These are phyloP conservation scores for Hortaea sp. DNA, from an alignment of 2,329 filamentous ascomycete genomes.

Conservation along the genomic window DNA sequence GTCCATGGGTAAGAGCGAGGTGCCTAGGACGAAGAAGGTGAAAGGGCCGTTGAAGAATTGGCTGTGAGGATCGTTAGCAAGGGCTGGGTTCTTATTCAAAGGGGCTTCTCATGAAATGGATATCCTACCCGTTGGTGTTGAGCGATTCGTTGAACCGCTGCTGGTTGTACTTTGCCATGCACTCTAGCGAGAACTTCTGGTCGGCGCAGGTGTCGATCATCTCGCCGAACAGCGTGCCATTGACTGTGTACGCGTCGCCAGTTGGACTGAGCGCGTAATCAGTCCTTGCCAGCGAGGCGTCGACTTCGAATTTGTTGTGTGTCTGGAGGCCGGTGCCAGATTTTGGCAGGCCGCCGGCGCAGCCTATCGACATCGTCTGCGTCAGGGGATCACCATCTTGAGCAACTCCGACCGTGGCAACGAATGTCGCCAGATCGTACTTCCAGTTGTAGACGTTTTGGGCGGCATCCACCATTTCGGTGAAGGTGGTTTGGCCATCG, in stretches of 20 bases:
- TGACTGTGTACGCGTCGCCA: conserved; percentile 27
- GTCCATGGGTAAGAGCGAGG: conserved; percentile 1
- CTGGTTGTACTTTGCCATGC: conserved; percentile 2
- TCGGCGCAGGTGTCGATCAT: not conserved
- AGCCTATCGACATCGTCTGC: conserved; percentile 31
- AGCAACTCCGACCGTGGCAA: conserved; percentile 27
- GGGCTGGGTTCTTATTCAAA: not conserved
- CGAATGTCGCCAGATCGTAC: conserved; percentile 27
- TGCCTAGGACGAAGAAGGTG: conserved; percentile 2
- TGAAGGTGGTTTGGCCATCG: conserved; percentile 30
- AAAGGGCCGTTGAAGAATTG: conserved; percentile 3
- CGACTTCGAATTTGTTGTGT: conserved; percentile 30
- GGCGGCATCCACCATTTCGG: conserved; percentile 31
- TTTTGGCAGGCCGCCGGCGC: conserved; percentile 20
- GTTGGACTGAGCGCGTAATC: conserved; percentile 23
- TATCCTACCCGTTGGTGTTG: conserved; percentile 1
- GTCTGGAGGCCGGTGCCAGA: conserved; percentile 26
- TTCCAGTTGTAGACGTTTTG: conserved; percentile 34
- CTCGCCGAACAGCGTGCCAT: conserved; percentile 25
- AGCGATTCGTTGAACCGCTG: conserved; percentile 1
- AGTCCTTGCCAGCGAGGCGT: conserved; percentile 27
- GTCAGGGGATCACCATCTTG: conserved; percentile 29
- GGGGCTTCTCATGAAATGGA: not conserved
- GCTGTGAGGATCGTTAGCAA: not conserved
- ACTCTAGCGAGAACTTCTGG: not conserved